These are phyloP conservation scores for Tetrastigma voinierianum DNA, from an alignment of 164 flowering plant species.

Conservation along the genomic window DNA sequence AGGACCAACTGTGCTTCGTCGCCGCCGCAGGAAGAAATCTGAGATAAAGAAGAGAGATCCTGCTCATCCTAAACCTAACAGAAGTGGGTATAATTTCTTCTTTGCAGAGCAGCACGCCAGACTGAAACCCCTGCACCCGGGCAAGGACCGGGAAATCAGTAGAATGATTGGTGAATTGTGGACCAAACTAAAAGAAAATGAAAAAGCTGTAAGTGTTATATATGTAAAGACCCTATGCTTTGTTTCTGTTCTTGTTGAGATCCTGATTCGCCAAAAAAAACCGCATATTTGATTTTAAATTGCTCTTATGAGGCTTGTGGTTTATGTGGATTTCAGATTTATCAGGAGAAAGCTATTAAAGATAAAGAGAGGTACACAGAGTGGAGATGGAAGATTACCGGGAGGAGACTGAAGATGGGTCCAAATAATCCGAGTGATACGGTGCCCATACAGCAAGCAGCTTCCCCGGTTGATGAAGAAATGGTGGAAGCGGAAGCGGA, in stretches of 20 bases:
- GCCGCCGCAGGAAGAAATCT: slow-evolving; percentile 80
- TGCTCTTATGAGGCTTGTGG: neutral
- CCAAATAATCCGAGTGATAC: slow-evolving; percentile 51
- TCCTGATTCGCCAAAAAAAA: too few relatives aligned
- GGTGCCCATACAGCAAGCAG: slow-evolving; percentile 62
- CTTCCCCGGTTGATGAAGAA: slow-evolving; percentile 29
- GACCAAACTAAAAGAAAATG: slow-evolving; percentile 69
- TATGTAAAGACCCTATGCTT: neutral
- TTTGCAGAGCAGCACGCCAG: slow-evolving; percentile 95
- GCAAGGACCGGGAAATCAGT: slow-evolving; percentile 89
- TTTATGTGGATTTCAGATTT: slow-evolving; percentile 47
- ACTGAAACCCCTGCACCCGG: slow-evolving; percentile 79
- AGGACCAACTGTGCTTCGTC: slow-evolving; percentile 38
- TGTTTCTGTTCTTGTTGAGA: neutral
- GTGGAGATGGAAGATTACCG: slow-evolving; percentile 80
- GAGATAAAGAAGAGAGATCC: slow-evolving; percentile 89
- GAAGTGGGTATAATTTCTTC: slow-evolving; percentile 96
- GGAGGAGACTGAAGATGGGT: slow-evolving; percentile 48
- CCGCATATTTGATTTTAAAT: neutral
- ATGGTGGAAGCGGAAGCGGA: slow-evolving; percentile 33
- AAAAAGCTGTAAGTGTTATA: slow-evolving; percentile 53
- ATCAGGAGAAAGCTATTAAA: slow-evolving; percentile 78
- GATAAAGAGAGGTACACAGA: slow-evolving; percentile 83
- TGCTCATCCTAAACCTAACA: slow-evolving; percentile 88
- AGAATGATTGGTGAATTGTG: slow-evolving; percentile 90